phyloP scores from a whole-genome alignment of 176 grass and related monocot species.

The Hsuehochloa calcarea region DNA sequence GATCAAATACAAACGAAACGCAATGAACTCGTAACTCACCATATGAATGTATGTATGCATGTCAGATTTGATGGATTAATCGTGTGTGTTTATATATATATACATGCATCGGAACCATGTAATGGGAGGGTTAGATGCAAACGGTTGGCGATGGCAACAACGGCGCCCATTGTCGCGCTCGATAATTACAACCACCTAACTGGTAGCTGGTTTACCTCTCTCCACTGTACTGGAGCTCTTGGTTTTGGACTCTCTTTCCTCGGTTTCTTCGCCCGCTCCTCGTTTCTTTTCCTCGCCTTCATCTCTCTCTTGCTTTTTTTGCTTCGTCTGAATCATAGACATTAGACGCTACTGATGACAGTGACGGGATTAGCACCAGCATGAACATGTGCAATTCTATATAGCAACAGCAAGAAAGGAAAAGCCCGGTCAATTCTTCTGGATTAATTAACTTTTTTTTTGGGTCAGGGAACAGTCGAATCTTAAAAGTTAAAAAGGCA shows the following conservation, averaged over 20 bases:
- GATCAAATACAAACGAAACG: too few relatives aligned
- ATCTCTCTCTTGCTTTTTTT: not conserved
- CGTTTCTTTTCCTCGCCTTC: not conserved
- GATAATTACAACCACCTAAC: not conserved
- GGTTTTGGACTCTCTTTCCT: conserved; percentile 20
- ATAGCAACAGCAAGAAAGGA: too few relatives aligned
- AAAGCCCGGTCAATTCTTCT: too few relatives aligned
- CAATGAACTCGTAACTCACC: not conserved
- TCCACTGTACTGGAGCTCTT: too few relatives aligned
- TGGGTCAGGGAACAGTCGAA: too few relatives aligned
- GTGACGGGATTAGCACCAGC: not conserved
- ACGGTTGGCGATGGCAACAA: conserved; percentile 36
- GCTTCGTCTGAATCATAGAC: not conserved
- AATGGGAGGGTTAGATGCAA: not conserved
- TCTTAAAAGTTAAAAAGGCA: too few relatives aligned
- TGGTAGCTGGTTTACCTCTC: too few relatives aligned
- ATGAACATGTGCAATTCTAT: not conserved
- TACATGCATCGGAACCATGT: conserved; percentile 2
- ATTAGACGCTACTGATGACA: not conserved
- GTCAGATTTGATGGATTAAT: not conserved
- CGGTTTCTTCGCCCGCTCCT: not conserved
- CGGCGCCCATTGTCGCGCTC: conserved; percentile 33
- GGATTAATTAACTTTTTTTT: too few relatives aligned
- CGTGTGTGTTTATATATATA: not conserved
- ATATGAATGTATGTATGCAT: not conserved